Evolutionary conservation across 768 basidiomycete genomes (phyloP), one percentile per base, ranked within the genome.

Genomic region (Fistulinella prunicolor): DNA sequence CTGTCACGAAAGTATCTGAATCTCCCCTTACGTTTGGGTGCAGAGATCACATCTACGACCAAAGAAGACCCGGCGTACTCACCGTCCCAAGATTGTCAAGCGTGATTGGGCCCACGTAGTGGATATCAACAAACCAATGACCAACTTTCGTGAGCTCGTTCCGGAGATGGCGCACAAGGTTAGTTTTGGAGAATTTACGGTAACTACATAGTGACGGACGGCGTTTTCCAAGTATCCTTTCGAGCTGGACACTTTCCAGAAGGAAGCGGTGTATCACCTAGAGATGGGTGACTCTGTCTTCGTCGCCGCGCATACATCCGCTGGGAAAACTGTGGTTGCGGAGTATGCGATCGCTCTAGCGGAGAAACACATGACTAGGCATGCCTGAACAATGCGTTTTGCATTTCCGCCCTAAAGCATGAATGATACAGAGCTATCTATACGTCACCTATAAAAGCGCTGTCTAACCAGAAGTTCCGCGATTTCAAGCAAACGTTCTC

Each of bases 241-340:
- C 69, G 92, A 96, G 63, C 78, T 99, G 24, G 96, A 99, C 67
- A 94, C 86, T 0, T 99, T 98, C 73, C 96, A 99, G 68, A 98
- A 97, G 66, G 93, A 98, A 65, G 96, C 96, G 1, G 91, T 98
- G 7, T 96, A 96, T 68, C 94, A 96, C 68, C 77, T 99, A 16
- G 96, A 99, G 67, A 83, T 89, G 75, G 96, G 94, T 9, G 91
- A 99, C 56, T 95, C 93, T 12, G 95, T 99, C 16, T 99, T 99
- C 64, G 94, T 99, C n/a, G 96, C 96, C 13, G 96, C 96, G 6
- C 96, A 99, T 70, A 99, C 96, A 4, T 94, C 91, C n/a, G 96
- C 96, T 14, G 96, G 96, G 28, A 99, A 99, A 70, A 99, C 96
- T 2, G 96, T 98, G 16, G 96, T 99, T 8, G 96, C 96, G 0